Base-by-base conservation (phyloP, 202 grass and related monocot species). In the Musa balbisiana region DNA sequence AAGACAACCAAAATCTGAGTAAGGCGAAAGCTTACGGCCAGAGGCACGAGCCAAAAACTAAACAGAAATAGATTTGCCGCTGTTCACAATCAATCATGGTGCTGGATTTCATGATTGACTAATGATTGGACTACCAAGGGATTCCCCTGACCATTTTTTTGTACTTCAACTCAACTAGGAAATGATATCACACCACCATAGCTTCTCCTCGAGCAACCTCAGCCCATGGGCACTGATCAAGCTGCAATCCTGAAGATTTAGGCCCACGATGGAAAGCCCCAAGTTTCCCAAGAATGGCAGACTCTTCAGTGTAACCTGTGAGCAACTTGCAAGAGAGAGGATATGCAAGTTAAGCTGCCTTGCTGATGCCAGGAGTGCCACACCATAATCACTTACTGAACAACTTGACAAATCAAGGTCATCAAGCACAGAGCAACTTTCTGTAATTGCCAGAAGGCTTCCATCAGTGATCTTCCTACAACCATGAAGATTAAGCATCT, bases 231-330 rank as follows among this genome's bases (percentile, higher is more conserved):
- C 88, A 63, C 87, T 87, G 49, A 94, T 89, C 62, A 92, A 79
- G 82, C 92, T 90, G 85, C 91, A 99, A 53, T 78, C 87, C 80
- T 88, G 95, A n/a, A 99, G 88, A 80, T 92, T 99, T 51, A 99
- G 87, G 19, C 91, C 95, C 71, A 87, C 72, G 72, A 99, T 59
- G 0, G 88, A 92, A 13, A 72, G 76, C 2, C 91, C 88, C 81
- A 95, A 81, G 64, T 89, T 99, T 33, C 87, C 89, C 53, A 99
- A 75, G 79, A 87, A 94, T 49, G 88, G 88, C 67, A 92, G 72
- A 13, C 87, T 94, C 85, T 94, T 93, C 27, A 78, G 78, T 69
- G 91, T 98, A 25, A 98, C 70, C 76, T 87, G 86, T 62, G 85
- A 74, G 33, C 95, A 98, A 13, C 91, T 81, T 22, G 95, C 90